phyloP scores from a whole-genome alignment of 768 basidiomycete species.

The Pilatotrama ljubarskyi region DNA sequence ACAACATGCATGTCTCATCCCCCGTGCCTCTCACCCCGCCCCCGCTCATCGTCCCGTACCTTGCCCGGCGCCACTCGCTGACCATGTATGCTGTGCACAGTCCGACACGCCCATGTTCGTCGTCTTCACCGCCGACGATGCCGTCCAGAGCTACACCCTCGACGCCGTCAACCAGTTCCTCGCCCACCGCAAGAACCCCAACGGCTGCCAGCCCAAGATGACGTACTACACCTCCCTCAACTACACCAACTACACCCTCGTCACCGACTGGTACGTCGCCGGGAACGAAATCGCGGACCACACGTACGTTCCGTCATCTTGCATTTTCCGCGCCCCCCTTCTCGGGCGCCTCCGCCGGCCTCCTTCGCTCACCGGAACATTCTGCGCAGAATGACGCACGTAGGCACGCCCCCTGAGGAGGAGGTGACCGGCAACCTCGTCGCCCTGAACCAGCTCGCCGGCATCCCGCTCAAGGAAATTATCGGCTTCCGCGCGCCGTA shows the following conservation, averaged over 20 bases:
- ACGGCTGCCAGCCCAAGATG: constrained; percentile 73
- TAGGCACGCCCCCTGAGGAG: constrained; percentile 57
- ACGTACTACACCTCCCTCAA: constrained; percentile 73
- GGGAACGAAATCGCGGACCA: constrained; percentile 73
- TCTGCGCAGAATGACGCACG: constrained; percentile 69
- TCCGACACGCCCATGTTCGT: constrained; percentile 64
- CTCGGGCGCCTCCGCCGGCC: too few relatives aligned
- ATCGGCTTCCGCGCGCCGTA: constrained; percentile 78
- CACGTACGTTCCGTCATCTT: constrained; percentile 17
- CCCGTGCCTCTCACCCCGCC: not conserved
- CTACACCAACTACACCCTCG: constrained; percentile 76
- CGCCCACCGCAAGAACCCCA: constrained; percentile 72
- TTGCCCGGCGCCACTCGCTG: not conserved
- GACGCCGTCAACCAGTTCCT: constrained; percentile 76
- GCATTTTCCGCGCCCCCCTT: constrained; percentile 8
- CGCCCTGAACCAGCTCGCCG: constrained; percentile 75
- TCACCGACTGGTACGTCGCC: constrained; percentile 78
- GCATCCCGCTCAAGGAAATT: constrained; percentile 66
- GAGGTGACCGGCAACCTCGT: constrained; percentile 81
- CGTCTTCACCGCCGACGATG: constrained; percentile 77
- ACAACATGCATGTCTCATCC: constrained; percentile 11
- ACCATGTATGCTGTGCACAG: constrained; percentile 33
- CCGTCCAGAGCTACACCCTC: constrained; percentile 74
- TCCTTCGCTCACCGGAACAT: not conserved
- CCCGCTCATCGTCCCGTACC: not conserved